Conservation (phyloP, 345 rosid species). For the Anastatica hierochuntica region DNA sequence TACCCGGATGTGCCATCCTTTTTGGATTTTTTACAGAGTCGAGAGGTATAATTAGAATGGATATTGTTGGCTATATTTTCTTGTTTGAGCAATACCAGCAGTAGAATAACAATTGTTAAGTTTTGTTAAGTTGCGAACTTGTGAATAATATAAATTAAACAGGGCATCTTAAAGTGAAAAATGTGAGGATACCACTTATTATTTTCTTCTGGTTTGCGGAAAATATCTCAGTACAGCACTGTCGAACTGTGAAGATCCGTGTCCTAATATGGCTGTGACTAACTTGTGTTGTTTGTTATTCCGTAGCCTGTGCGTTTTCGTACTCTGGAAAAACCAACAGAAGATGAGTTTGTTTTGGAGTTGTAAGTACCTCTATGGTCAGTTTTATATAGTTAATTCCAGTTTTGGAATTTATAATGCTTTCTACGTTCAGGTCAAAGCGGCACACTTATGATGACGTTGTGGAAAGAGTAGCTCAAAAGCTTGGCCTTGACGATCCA, state of each 20-base stretch:
- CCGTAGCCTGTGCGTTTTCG: slow-evolving; percentile 78
- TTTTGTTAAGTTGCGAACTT: no score
- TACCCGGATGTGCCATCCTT: slow-evolving; percentile 82
- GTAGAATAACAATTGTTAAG: no score
- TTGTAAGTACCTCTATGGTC: slow-evolving; percentile 48
- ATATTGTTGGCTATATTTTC: slow-evolving; percentile 1
- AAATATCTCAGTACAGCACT: background rate
- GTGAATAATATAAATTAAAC: no score
- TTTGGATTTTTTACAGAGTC: slow-evolving; percentile 90
- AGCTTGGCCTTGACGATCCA: slow-evolving; percentile 81
- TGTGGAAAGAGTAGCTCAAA: slow-evolving; percentile 73
- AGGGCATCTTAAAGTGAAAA: no score
- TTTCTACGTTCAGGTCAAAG: slow-evolving; percentile 66
- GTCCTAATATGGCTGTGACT: slow-evolving; percentile 1
- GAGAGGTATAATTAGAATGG: slow-evolving; percentile 49
- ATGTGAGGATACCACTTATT: no score
- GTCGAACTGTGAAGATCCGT: no score
- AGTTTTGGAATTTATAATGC: slow-evolving; percentile 13
- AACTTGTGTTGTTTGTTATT: slow-evolving; percentile 16
- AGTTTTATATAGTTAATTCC: background rate
- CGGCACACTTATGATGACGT: slow-evolving; percentile 78
- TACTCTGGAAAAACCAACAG: slow-evolving; percentile 77
- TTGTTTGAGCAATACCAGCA: no score
- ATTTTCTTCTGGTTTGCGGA: background rate
- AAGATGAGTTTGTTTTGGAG: slow-evolving; percentile 78